Evolutionary conservation across 2,329 filamentous ascomycete species (phyloP).

Genomic region (Cladosporium colombiae): DNA sequence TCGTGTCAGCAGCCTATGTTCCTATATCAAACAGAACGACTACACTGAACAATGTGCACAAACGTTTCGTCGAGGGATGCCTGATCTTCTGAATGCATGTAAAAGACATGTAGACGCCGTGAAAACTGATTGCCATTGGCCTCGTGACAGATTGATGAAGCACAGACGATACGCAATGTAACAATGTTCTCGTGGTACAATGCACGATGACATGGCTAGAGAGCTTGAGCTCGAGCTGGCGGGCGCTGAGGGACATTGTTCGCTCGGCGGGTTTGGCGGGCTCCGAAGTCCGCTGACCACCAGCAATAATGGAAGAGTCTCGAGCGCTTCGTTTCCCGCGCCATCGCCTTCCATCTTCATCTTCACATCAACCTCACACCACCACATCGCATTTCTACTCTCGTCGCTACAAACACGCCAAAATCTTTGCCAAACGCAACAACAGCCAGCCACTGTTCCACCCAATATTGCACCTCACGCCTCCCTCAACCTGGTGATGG

Average conservation of each 20-base stretch:
- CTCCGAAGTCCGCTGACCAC: slow-evolving; percentile 8
- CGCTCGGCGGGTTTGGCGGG: background rate
- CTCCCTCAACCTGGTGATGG: slow-evolving; percentile 2
- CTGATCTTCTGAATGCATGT: background rate
- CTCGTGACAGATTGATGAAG: background rate
- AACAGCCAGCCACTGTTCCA: background rate
- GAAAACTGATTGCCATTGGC: background rate
- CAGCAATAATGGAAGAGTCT: slow-evolving; percentile 1
- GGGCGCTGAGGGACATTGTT: background rate
- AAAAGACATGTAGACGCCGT: background rate
- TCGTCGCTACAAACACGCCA: background rate
- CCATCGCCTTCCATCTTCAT: background rate
- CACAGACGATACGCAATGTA: background rate
- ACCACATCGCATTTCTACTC: background rate
- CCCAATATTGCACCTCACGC: background rate
- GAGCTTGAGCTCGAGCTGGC: background rate
- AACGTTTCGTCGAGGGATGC: background rate
- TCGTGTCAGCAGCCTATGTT: background rate
- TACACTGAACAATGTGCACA: background rate
- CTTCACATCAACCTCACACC: slow-evolving; percentile 2
- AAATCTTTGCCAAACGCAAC: background rate
- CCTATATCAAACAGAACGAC: background rate
- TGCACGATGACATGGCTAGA: slow-evolving; percentile 7
- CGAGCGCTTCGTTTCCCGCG: background rate
- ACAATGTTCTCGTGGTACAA: background rate